A percentile compares a stretch with the other conserved stretches of the same genome.
Evolutionary conservation across 2,329 filamentous ascomycete genomes (phyloP).

Genomic region (Diaporthe citri): DNA sequence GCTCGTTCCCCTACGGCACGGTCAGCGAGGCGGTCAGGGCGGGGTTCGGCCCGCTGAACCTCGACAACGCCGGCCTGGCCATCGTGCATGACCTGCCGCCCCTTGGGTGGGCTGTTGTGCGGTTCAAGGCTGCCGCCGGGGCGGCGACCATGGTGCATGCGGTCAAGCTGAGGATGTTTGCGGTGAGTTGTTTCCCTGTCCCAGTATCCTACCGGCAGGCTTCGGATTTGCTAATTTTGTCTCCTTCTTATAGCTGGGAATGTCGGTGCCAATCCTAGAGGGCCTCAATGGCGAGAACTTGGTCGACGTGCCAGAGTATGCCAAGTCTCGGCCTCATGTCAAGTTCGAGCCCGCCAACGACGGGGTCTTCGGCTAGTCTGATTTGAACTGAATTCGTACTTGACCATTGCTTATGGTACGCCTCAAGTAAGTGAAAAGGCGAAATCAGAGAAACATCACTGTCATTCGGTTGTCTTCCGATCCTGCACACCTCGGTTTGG

Average conservation of each 20-base stretch:
- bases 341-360: slow-evolving; percentile 41
- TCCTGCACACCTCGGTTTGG: too few relatives aligned
- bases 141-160: slow-evolving; percentile 41
- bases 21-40: slow-evolving; percentile 13
- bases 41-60: slow-evolving; percentile 20
- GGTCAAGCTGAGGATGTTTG: slow-evolving; percentile 39
- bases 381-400: not conserved
- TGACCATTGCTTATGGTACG: not conserved
- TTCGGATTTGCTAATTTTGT: not conserved
- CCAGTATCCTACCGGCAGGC: not conserved
- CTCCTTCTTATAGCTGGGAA: not conserved
- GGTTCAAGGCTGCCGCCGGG: slow-evolving; percentile 36
- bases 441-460: not conserved
- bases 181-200: slow-evolving; percentile 27
- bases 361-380: slow-evolving; percentile 34
- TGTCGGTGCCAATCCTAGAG: slow-evolving; percentile 31
- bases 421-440: not conserved
- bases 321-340: slow-evolving; percentile 38
- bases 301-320: slow-evolving; percentile 32
- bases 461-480: not conserved
- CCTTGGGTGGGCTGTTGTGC: slow-evolving; percentile 40
- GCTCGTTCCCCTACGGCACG: slow-evolving; percentile 30
- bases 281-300: slow-evolving; percentile 20
- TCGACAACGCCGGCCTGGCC: slow-evolving; percentile 36
- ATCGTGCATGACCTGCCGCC: slow-evolving; percentile 40